These are phyloP conservation scores for Cenchrus purpureus DNA, from an alignment of 176 grass and related monocot species.

Conservation along the genomic window DNA sequence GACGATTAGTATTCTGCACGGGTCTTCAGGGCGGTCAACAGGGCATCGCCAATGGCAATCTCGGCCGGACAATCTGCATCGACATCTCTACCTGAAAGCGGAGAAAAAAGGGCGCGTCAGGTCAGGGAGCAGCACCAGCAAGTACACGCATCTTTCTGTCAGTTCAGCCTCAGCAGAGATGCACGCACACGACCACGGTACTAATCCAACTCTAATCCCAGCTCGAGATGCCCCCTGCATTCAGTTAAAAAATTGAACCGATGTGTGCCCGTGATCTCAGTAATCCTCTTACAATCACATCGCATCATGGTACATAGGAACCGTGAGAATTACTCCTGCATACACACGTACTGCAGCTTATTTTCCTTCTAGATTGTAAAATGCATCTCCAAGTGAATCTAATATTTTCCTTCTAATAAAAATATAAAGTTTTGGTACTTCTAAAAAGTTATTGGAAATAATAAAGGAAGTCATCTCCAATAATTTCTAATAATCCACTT, in stretches of 20 bases:
- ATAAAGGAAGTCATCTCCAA: too few relatives aligned
- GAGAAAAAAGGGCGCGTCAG: not conserved
- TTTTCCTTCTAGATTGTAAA: too few relatives aligned
- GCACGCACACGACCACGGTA: not conserved
- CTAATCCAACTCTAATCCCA: not conserved
- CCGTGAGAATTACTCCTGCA: too few relatives aligned
- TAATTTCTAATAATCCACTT: too few relatives aligned
- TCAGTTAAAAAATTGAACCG: not conserved
- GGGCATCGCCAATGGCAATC: slow-evolving; percentile 4
- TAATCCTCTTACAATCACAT: too few relatives aligned
- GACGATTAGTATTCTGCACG: slow-evolving; percentile 27
- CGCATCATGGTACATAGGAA: too few relatives aligned
- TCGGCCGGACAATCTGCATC: slow-evolving; percentile 49
- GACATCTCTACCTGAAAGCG: slow-evolving; percentile 51
- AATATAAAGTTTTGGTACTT: too few relatives aligned
- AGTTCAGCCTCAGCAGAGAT: slow-evolving; percentile 15
- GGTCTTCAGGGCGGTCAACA: slow-evolving; percentile 50
- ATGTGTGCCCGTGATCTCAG: too few relatives aligned
- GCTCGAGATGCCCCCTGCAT: not conserved
- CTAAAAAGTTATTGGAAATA: too few relatives aligned
- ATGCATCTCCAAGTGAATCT: too few relatives aligned
- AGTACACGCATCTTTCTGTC: slow-evolving; percentile 37
- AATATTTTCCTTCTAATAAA: too few relatives aligned
- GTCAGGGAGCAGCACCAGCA: not conserved
- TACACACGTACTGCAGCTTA: too few relatives aligned